Evolutionary conservation across 257 asterid genomes (phyloP).

Genomic region (Nicotiana attenuata): DNA sequence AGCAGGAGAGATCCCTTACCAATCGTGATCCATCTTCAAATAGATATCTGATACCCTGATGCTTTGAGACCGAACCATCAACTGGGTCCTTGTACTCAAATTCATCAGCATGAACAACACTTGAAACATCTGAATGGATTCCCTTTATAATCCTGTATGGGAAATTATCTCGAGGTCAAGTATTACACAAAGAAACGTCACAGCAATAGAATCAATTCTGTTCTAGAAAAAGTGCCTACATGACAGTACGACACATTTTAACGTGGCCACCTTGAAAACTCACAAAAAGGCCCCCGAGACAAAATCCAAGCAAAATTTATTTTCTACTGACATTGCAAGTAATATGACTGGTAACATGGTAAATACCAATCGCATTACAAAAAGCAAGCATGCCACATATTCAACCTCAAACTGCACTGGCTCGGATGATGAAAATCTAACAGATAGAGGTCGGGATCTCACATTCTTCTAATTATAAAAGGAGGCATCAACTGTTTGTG

Average conservation of each 20-base stretch:
- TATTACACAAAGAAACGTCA: neutral
- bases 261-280: neutral
- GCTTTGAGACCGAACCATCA: constrained; percentile 92
- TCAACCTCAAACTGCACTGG: neutral
- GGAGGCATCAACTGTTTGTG: neutral
- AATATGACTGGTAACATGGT: neutral
- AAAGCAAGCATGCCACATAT: neutral
- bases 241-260: neutral
- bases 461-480: neutral
- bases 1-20: constrained; percentile 43
- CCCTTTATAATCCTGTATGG: constrained; percentile 59
- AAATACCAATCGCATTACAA: neutral
- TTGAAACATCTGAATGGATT: constrained; percentile 60
- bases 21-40: constrained; percentile 94
- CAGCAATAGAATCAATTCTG: neutral
- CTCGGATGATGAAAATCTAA: neutral
- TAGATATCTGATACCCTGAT: constrained; percentile 91
- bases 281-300: neutral
- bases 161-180: neutral
- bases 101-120: constrained; percentile 74
- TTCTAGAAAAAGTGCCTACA: neutral
- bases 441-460: neutral
- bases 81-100: constrained; percentile 97
- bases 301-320: neutral
- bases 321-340: neutral